phyloP scores from a whole-genome alignment of 2,329 filamentous ascomycete species.

The Monilinia polystroma region DNA sequence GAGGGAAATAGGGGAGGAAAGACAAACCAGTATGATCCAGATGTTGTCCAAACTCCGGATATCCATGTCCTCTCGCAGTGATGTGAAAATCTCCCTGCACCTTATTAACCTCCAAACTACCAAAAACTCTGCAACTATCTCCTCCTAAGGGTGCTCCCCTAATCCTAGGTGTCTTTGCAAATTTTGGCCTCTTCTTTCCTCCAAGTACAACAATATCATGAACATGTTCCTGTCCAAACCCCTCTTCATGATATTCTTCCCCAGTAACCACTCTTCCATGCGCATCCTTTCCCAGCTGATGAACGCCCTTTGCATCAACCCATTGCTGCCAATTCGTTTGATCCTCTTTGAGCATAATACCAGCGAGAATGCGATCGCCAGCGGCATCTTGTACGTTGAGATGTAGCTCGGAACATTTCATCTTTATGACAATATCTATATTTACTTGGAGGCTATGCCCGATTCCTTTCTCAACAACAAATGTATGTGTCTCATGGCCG shows the following conservation, averaged over 20 bases:
- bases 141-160: constrained; percentile 39
- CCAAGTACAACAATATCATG: constrained; percentile 82
- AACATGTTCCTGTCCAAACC: constrained; percentile 77
- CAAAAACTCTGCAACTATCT: constrained; percentile 86
- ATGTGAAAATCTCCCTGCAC: constrained; percentile 99
- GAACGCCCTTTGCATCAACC: constrained; percentile 68
- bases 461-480: constrained; percentile 89
- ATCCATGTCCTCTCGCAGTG: constrained; percentile 93
- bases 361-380: constrained; percentile 87
- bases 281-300: constrained; percentile 56
- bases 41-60: constrained; percentile 74
- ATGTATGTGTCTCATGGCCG: constrained; percentile 82
- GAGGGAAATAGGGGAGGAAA: not conserved
- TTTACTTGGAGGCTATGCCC: constrained; percentile 90
- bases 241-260: constrained; percentile 65
- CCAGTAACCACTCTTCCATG: constrained; percentile 56
- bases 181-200: constrained; percentile 60
- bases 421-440: constrained; percentile 85
- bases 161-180: constrained; percentile 72
- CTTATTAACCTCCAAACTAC: constrained; percentile 88
- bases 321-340: constrained; percentile 79
- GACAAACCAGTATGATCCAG: constrained; percentile 74
- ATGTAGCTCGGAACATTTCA: constrained; percentile 86
- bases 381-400: constrained; percentile 96
- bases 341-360: constrained; percentile 69